Base-by-base conservation (phyloP, 805 yeast species). In the Metschnikowia shivogae region DNA sequence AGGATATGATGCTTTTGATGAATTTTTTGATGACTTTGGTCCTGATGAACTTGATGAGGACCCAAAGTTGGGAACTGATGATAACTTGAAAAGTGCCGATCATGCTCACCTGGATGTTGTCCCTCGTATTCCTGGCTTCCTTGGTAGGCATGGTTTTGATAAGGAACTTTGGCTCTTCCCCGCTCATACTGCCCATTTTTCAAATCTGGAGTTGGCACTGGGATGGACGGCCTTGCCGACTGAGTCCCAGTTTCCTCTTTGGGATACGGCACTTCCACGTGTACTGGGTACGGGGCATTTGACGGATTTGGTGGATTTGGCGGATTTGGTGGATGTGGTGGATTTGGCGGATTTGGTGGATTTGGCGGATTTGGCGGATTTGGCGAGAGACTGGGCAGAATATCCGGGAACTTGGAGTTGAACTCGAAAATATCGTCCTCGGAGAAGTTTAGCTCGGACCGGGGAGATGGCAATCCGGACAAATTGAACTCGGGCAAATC, bases 391-490 rank as follows among this genome's bases (percentile, higher is more conserved):
- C 8, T 20, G 5, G 34, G 36, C 10, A 12, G 11, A 14, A 50
- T 41, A 12, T 49, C 55, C 4, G 55, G 55, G 14, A 50, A 52
- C 13, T 51, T 32, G 24, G 47, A 6, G 35, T 39, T 50, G 39
- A 52, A 52, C 27, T 47, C 48, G 28, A 41, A 39, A 3, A 45
- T 5, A 4, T 47, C 52, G 24, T 51, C 47, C 6, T 43, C 47
- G 4, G 45, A 44, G 22, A 13, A 39, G 19, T 36, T 29, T 11
- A 32, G 36, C 14, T 39, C 42, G 19, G 28, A 22, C 8, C 22
- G 11, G 35, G 28, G 42, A 14, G 34, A 12, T 6, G 29, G 20
- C 7, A 37, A 19, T 9, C 5, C 30, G 19, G 40, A 28, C 31
- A 12, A 12, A 6, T 11, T 29, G 12, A 12, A 9, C 8, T 32